phyloP scores from a whole-genome alignment of 805 yeast species.

The Brettanomyces anomalus region DNA sequence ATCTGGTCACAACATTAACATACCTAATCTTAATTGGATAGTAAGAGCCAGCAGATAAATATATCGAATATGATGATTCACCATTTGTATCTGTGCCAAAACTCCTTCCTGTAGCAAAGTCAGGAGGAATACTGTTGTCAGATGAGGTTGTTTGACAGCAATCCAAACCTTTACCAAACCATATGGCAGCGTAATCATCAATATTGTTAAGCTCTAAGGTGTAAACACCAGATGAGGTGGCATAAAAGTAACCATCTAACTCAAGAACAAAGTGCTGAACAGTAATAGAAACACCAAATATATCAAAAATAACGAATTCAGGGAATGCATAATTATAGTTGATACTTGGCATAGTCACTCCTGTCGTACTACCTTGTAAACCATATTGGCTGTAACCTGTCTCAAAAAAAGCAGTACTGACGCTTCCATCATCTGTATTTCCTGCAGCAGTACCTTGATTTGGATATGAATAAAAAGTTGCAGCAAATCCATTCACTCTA shows the following conservation, averaged over 20 bases:
- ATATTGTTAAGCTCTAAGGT: conserved; percentile 13
- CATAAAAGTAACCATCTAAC: conserved; percentile 12
- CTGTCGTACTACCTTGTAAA: neutral
- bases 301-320: neutral
- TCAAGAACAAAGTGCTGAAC: no score
- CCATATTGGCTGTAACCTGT: neutral
- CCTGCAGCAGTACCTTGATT: neutral
- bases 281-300: no score
- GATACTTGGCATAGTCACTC: neutral
- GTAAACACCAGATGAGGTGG: conserved; percentile 23
- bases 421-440: neutral
- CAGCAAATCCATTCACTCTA: neutral
- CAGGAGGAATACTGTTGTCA: conserved; percentile 4
- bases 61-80: conserved; percentile 5
- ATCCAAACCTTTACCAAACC: conserved; percentile 23
- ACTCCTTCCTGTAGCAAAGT: conserved; percentile 5
- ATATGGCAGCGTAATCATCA: conserved; percentile 26
- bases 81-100: neutral
- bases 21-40: conserved; percentile 16
- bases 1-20: conserved; percentile 7
- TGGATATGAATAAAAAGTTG: neutral
- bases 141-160: conserved; percentile 22
- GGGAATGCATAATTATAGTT: neutral
- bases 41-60: conserved; percentile 8
- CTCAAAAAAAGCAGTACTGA: neutral